These are phyloP conservation scores for Porpolomopsis calyptriformis DNA, from an alignment of 768 basidiomycete genomes.

Conservation along the genomic window DNA sequence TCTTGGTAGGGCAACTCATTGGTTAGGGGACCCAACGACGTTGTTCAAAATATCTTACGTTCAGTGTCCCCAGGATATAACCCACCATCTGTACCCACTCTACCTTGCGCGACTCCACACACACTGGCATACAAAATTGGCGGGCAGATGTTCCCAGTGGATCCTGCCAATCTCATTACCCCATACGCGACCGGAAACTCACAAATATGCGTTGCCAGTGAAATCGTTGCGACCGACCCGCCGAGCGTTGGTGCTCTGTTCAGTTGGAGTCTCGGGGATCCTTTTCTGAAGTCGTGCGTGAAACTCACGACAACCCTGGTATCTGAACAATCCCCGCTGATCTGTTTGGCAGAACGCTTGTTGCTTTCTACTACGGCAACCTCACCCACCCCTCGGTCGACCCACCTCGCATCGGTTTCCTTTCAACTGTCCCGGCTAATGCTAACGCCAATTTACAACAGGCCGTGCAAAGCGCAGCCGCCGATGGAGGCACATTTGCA, in stretches of 20 bases:
- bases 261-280: constrained; percentile 65
- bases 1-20: constrained; percentile 55
- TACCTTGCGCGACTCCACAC: constrained; percentile 46
- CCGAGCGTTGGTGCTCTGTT: constrained; percentile 43
- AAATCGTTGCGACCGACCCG: constrained; percentile 50
- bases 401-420: constrained; percentile 56
- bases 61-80: constrained; percentile 27
- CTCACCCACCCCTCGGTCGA: constrained; percentile 55
- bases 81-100: constrained; percentile 16
- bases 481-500: constrained; percentile 30
- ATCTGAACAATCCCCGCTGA: background rate
- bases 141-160: constrained; percentile 55
- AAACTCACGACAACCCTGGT: background rate
- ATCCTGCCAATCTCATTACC: constrained; percentile 58
- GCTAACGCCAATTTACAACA: constrained; percentile 29
- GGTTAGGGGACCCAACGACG: constrained; percentile 57
- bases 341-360: constrained; percentile 35
- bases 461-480: constrained; percentile 27
- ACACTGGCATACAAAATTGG: constrained; percentile 54
- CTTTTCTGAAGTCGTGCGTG: constrained; percentile 61
- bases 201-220: constrained; percentile 40
- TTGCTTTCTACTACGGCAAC: constrained; percentile 64
- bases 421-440: constrained; percentile 50
- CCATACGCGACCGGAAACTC: constrained; percentile 26
- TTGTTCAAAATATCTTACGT: constrained; percentile 39